Percentiles rank a stretch among this genome's conserved stretches.
Conservation (phyloP, 129 eudicot species). For the sunflower (Helianthus annuus) region DNA sequence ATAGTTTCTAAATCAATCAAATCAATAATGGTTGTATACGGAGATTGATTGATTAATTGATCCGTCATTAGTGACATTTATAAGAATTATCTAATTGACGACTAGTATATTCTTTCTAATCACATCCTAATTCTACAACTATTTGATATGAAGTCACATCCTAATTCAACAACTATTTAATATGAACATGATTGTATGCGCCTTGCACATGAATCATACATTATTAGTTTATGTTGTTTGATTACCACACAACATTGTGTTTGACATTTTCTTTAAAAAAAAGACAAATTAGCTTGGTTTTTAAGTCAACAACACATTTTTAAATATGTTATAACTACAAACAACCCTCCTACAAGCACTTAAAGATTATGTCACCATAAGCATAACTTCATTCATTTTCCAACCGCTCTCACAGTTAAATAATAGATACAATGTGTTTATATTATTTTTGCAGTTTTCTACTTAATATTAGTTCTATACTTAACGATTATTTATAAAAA, state of each 20-base stretch:
- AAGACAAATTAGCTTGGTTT: constrained; percentile 1
- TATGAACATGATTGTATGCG: constrained; percentile 7
- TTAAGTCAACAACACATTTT: not conserved
- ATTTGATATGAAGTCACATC: not conserved
- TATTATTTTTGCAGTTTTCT: too few species aligned
- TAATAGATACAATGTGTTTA: too few species aligned
- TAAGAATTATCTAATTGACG: not conserved
- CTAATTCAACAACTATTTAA: constrained; percentile 4
- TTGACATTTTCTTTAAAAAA: constrained; percentile 6
- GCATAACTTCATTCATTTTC: not conserved
- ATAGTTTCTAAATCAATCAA: too few species aligned
- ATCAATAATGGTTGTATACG: not conserved
- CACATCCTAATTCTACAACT: not conserved
- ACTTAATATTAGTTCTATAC: too few species aligned
- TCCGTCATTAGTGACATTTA: not conserved
- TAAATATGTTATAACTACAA: not conserved
- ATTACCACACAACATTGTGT: not conserved
- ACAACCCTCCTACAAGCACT: not conserved
- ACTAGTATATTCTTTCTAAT: not conserved
- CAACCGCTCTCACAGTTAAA: not conserved
- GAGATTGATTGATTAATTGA: not conserved
- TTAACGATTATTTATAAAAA: too few species aligned
- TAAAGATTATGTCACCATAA: not conserved
- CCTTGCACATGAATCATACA: constrained; percentile 16
- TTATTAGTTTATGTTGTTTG: constrained; percentile 15